Conservation (phyloP, 2,329 filamentous ascomycete species). For the Monilinia fructicola region DNA sequence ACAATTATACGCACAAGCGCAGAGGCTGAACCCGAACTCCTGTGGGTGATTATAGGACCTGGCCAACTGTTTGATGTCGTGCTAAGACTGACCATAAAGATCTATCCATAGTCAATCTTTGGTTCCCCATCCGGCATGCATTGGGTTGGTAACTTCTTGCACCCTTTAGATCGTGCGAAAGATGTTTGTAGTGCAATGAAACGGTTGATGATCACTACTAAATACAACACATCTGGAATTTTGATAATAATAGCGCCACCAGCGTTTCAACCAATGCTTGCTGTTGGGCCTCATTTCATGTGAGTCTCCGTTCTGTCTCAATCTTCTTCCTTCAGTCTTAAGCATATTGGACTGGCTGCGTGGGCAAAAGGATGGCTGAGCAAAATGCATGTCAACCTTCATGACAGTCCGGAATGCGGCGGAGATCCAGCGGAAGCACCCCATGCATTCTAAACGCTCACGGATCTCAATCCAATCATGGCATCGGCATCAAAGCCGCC, state of each 20-base stretch:
- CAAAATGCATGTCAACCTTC: not conserved
- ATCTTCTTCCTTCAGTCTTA: not conserved
- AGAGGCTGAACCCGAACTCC: not conserved
- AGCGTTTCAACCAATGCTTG: not conserved
- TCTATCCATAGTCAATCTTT: not conserved
- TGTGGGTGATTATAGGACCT: not conserved
- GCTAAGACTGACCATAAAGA: not conserved
- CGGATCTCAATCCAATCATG: not conserved
- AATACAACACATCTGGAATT: not conserved
- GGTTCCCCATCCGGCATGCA: not conserved
- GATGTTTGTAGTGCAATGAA: slow-evolving; percentile 1
- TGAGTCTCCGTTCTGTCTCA: not conserved
- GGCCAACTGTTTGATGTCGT: not conserved
- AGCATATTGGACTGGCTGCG: not conserved
- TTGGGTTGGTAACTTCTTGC: not conserved
- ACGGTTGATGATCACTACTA: not conserved
- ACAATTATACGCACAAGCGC: not conserved
- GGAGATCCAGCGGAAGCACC: not conserved
- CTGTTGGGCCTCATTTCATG: not conserved
- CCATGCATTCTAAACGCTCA: not conserved
- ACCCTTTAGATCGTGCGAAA: not conserved
- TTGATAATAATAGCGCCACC: not conserved
- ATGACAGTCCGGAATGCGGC: not conserved
- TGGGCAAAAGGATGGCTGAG: not conserved
- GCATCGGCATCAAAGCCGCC: not conserved